Conservation (phyloP, 2,329 filamentous ascomycete genomes). For the Microdochium nivale region DNA sequence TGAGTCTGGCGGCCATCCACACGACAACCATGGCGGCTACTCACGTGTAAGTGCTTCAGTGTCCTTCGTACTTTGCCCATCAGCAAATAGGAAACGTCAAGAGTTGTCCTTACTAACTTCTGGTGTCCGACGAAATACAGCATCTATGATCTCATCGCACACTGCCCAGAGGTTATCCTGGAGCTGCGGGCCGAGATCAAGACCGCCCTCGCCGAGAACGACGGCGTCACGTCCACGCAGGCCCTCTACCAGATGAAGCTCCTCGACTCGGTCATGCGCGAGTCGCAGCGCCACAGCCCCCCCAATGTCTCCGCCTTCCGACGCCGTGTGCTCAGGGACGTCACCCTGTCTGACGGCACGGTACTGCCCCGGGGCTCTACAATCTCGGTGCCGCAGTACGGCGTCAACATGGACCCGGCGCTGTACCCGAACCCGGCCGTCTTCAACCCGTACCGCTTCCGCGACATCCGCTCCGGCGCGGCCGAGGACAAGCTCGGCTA, state of each 20-base stretch:
- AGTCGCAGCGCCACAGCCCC: constrained; percentile 19
- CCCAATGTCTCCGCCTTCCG: constrained; percentile 27
- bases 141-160: constrained; percentile 38
- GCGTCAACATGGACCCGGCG: constrained; percentile 18
- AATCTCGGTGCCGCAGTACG: constrained; percentile 24
- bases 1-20: background rate
- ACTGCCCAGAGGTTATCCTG: constrained; percentile 33
- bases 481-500: constrained; percentile 13
- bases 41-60: constrained; percentile 22
- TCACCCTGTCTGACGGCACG: constrained; percentile 40
- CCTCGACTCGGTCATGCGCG: constrained; percentile 25
- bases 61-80: background rate
- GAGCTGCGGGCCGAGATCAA: constrained; percentile 41
- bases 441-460: constrained; percentile 27
- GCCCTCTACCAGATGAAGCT: constrained; percentile 28
- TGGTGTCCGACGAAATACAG: background rate
- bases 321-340: constrained; percentile 34
- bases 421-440: constrained; percentile 16
- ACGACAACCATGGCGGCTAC: constrained; percentile 5
- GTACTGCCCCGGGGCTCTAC: constrained; percentile 27
- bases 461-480: constrained; percentile 17
- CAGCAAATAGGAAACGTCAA: no score
- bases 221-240: constrained; percentile 19
- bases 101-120: background rate
- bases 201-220: constrained; percentile 21